Evolutionary conservation across 176 grass and related monocot species (phyloP), one percentile per base, ranked within the genome.

Genomic region (Rhynchospora breviuscula): DNA sequence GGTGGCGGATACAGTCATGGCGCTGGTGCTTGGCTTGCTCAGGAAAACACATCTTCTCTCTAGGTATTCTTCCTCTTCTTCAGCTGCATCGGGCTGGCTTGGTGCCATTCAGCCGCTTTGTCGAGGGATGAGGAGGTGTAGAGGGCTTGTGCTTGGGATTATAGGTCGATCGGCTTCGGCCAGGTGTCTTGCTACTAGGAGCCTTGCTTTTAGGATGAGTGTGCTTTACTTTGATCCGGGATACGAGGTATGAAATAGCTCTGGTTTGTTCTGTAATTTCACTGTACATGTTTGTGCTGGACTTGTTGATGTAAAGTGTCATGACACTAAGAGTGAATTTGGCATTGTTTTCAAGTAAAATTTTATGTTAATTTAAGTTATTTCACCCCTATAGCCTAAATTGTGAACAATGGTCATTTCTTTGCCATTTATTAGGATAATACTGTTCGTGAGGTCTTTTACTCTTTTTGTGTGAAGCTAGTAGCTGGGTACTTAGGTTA

Each of bases 1-100:
- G 92, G 90, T 98, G 17, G 92, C 95, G 51, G 95, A 98, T 88
- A 98, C 90, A 52, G 90, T 98, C 81, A 98, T 94, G 95, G 95
- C 95, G 52, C 92, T 98, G 45, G 85, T 98, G 81, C 90, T 94
- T 29, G 90, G 90, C 5, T 90, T 98, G 73, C 86, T 98, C 21
- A 91, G 92, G 62, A 82, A 93, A 43, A 98, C 92, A 15, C 95
- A 94, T 78, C 89, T 98, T 0, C 89, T 98, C 8, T 94, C 95
- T 19, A 89, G 89, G 57, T 88, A 93, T 26, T 90, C 87, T 14
- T 94, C 94, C 7, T 92, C 95, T 19, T 83, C 29, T 18, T 86
- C 91, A 5, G 82, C 90, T 63, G 92, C 94, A 0, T 89, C 90
- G 0, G 94, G 90, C 0, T 94, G 92, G 90, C 86, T 98, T 18